phyloP scores from a whole-genome alignment of 805 yeast genomes.

The Candida wancherniae region DNA sequence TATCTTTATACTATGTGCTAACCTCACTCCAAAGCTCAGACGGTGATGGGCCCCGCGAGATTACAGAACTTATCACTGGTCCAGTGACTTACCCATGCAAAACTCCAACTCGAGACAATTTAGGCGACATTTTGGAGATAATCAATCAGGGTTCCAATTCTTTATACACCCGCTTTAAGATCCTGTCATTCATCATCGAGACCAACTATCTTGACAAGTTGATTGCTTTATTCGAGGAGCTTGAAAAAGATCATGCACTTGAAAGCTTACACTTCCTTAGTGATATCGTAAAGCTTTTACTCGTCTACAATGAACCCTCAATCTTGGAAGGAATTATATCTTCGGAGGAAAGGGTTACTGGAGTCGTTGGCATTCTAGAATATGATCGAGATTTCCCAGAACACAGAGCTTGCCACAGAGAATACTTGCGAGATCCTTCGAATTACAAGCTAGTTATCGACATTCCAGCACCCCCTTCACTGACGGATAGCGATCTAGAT shows the following conservation, averaged over 20 bases:
- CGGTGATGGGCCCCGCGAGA: slow-evolving; percentile 35
- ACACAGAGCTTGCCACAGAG: slow-evolving; percentile 74
- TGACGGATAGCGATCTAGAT: slow-evolving; percentile 35
- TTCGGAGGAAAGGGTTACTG: slow-evolving; percentile 33
- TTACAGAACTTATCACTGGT: slow-evolving; percentile 75
- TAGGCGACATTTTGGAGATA: slow-evolving; percentile 50
- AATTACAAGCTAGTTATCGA: slow-evolving; percentile 61
- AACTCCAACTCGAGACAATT: slow-evolving; percentile 46
- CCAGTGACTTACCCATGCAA: slow-evolving; percentile 63
- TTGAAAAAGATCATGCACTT: slow-evolving; percentile 52
- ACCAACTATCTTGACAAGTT: slow-evolving; percentile 50
- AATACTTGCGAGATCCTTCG: slow-evolving; percentile 51
- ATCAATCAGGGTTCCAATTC: slow-evolving; percentile 60
- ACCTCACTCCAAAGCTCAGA: slow-evolving; percentile 20
- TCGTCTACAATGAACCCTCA: slow-evolving; percentile 61
- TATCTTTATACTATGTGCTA: slow-evolving; percentile 63
- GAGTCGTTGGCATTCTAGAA: slow-evolving; percentile 77
- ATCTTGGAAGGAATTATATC: slow-evolving; percentile 32
- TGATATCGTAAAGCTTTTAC: slow-evolving; percentile 64
- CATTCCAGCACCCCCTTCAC: slow-evolving; percentile 44
- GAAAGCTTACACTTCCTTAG: slow-evolving; percentile 61
- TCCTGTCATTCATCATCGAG: slow-evolving; percentile 52
- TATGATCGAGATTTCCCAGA: slow-evolving; percentile 83
- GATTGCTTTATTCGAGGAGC: slow-evolving; percentile 46
- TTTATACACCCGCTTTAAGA: slow-evolving; percentile 55